Evolutionary conservation across 2,329 filamentous ascomycete genomes (phyloP).

Genomic region (Ceratocystis alfenasii): DNA sequence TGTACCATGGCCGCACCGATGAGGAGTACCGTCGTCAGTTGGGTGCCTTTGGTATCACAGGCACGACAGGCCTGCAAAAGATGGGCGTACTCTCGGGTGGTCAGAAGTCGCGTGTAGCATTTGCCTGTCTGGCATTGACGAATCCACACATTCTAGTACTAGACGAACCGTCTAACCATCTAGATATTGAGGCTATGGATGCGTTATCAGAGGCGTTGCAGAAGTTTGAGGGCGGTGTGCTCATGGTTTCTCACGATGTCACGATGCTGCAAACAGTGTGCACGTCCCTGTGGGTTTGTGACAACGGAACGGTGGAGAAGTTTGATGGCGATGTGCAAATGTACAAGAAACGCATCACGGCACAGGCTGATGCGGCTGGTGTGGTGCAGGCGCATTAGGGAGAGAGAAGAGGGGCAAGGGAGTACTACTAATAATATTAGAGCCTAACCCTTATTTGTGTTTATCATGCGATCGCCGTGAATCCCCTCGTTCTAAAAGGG

Average conservation of each 20-base stretch:
- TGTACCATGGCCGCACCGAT: conserved; percentile 79
- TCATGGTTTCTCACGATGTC: conserved; percentile 99
- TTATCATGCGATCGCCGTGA: neutral
- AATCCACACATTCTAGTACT: conserved; percentile 97
- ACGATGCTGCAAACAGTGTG: conserved; percentile 97
- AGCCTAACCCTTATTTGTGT: neutral
- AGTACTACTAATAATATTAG: neutral
- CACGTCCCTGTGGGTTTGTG: conserved; percentile 90
- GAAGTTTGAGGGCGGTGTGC: conserved; percentile 82
- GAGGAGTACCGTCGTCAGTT: conserved; percentile 95
- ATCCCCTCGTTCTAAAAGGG: neutral
- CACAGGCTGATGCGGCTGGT: conserved; percentile 77
- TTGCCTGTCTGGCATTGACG: conserved; percentile 84
- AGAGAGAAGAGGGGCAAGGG: neutral
- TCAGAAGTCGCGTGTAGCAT: conserved; percentile 96
- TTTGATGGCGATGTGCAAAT: conserved; percentile 90
- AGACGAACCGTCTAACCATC: conserved; percentile 95
- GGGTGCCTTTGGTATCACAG: conserved; percentile 79
- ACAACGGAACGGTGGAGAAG: conserved; percentile 85
- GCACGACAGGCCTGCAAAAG: conserved; percentile 91
- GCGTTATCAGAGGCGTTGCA: conserved; percentile 73
- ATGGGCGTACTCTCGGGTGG: conserved; percentile 90
- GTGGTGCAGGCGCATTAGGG: conserved; percentile 57
- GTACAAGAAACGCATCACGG: conserved; percentile 92
- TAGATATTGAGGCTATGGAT: conserved; percentile 99